These are phyloP conservation scores for Boletus rufocinnamomeus DNA, from an alignment of 768 basidiomycete species.

Conservation along the genomic window DNA sequence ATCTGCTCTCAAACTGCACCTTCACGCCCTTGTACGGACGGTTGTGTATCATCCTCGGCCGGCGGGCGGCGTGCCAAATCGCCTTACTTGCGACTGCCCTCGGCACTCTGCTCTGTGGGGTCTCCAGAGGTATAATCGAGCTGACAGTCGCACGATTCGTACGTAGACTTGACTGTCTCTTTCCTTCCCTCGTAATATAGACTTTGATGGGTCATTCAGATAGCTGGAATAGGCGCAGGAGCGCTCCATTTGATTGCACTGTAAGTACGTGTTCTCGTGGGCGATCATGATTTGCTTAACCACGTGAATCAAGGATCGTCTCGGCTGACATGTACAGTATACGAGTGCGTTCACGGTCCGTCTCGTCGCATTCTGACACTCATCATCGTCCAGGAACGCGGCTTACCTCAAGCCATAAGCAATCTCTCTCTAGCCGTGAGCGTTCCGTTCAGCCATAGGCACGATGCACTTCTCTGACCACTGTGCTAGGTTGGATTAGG, in stretches of 20 bases:
- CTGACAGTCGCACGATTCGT: constrained; percentile 20
- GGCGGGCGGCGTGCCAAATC: constrained; percentile 15
- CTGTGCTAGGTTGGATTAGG: constrained; percentile 12
- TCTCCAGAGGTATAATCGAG: constrained; percentile 12
- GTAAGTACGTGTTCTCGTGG: background rate
- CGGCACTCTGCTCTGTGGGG: constrained; percentile 18
- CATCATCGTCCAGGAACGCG: background rate
- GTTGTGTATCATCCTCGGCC: constrained; percentile 19
- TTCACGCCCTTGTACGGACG: constrained; percentile 24
- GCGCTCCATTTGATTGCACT: constrained; percentile 14
- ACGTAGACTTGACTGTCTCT: background rate
- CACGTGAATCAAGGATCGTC: constrained; percentile 9
- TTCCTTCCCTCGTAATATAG: background rate
- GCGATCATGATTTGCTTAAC: background rate
- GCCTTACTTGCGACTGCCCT: constrained; percentile 10
- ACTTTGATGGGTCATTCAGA: background rate
- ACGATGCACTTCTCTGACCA: background rate
- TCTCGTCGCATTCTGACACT: background rate
- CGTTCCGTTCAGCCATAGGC: background rate
- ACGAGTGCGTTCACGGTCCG: constrained; percentile 2
- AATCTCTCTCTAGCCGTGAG: constrained; percentile 13
- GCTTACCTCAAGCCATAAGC: constrained; percentile 48
- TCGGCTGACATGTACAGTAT: constrained; percentile 14
- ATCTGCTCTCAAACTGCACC: constrained; percentile 19
- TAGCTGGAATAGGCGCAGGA: constrained; percentile 17